Percentiles rank a stretch among this genome's conserved stretches.
Evolutionary conservation across 257 asterid genomes (phyloP).

Genomic region (Avicennia marina): DNA sequence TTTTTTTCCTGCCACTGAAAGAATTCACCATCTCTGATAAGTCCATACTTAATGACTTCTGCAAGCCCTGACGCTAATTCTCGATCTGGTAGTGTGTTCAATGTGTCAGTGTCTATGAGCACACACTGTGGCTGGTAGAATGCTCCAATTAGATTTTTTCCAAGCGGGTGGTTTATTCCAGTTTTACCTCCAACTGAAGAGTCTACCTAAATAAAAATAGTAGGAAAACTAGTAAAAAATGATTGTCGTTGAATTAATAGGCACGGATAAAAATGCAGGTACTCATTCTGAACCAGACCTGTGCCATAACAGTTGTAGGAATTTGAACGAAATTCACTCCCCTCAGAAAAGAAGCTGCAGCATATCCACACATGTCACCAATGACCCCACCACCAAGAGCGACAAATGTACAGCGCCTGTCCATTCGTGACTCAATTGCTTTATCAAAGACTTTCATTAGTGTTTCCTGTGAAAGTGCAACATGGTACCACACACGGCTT

Average conservation of each 20-base stretch:
- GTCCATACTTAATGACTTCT: slow-evolving; percentile 92
- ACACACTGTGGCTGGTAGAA: slow-evolving; percentile 99
- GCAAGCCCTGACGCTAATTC: slow-evolving; percentile 97
- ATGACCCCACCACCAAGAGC: slow-evolving; percentile 99
- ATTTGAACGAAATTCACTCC: slow-evolving; percentile 98
- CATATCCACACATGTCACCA: slow-evolving; percentile 99
- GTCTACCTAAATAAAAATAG: slow-evolving; percentile 59
- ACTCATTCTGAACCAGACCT: slow-evolving; percentile 44
- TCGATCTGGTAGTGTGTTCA: slow-evolving; percentile 86
- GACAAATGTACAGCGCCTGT: slow-evolving; percentile 86
- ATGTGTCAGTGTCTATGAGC: slow-evolving; percentile 82
- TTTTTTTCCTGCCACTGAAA: slow-evolving; percentile 97
- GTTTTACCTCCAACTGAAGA: slow-evolving; percentile 99
- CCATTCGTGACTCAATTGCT: slow-evolving; percentile 90
- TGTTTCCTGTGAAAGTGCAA: slow-evolving; percentile 55
- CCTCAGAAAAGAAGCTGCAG: slow-evolving; percentile 94
- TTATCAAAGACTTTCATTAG: slow-evolving; percentile 92
- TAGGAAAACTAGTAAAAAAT: background rate
- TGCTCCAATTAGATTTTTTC: slow-evolving; percentile 92
- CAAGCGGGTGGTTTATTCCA: slow-evolving; percentile 97
- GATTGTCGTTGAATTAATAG: background rate
- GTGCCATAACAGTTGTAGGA: slow-evolving; percentile 99
- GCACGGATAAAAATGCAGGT: slow-evolving; percentile 15
- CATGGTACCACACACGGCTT: slow-evolving; percentile 10
- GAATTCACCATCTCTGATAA: slow-evolving; percentile 80